Conservation (phyloP, 306 rosid genomes). For the Pterocarpus macrocarpus region DNA sequence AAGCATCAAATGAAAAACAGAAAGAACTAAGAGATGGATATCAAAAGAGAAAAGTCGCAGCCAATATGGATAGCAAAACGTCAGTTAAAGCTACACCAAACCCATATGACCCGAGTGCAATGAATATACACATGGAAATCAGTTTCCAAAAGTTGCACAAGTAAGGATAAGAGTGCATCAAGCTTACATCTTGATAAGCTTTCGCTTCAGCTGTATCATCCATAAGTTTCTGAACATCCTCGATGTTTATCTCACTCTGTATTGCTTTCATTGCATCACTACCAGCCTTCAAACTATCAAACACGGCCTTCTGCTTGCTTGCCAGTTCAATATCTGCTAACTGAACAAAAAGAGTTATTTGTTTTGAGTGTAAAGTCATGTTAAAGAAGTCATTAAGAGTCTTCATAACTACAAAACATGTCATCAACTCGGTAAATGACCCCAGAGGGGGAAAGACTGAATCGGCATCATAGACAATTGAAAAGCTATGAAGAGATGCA, state of each 20-base stretch:
- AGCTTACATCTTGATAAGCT: conserved; percentile 97
- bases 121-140: not conserved
- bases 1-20: conserved; percentile 7
- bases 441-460: not conserved
- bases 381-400: not conserved
- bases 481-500: conserved; percentile 44
- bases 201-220: conserved; percentile 95
- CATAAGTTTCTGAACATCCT: conserved; percentile 93
- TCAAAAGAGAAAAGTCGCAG: conserved; percentile 31
- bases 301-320: conserved; percentile 93
- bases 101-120: conserved; percentile 11
- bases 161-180: conserved; percentile 30
- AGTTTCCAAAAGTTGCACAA: conserved; percentile 39
- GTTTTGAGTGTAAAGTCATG: not conserved
- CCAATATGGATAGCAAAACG: not conserved
- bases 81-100: not conserved
- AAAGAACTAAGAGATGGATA: conserved; percentile 17
- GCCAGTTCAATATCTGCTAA: conserved; percentile 92
- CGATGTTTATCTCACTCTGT: conserved; percentile 91
- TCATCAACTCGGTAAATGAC: not conserved
- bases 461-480: conserved; percentile 12
- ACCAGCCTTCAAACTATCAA: conserved; percentile 94
- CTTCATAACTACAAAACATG: conserved; percentile 3
- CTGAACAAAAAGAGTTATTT: conserved; percentile 57
- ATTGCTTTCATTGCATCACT: conserved; percentile 84